phyloP scores from a whole-genome alignment of 1,284 basidiomycete species.

The Melanopsichium pennsylvanicum region DNA sequence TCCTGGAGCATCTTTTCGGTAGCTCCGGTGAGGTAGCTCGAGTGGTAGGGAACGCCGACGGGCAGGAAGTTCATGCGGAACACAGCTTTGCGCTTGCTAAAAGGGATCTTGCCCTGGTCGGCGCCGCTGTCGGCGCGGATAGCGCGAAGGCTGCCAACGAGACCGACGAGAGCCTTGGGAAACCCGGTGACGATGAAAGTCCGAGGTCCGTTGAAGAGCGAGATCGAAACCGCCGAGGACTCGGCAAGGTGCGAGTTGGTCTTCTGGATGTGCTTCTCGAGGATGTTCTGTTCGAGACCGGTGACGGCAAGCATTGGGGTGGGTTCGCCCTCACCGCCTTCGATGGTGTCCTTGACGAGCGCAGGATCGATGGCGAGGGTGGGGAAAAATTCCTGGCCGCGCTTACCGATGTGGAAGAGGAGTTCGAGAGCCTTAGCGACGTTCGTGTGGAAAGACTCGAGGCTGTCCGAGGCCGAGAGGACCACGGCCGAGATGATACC shows the following conservation, averaged over 20 bases:
- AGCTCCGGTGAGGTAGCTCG: conserved; percentile 79
- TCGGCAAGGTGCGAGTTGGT: conserved; percentile 84
- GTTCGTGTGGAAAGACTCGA: conserved; percentile 79
- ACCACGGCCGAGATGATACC: conserved; percentile 91
- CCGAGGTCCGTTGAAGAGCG: conserved; percentile 88
- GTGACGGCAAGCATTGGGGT: conserved; percentile 92
- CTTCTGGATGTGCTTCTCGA: conserved; percentile 82
- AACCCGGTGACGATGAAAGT: conserved; percentile 94
- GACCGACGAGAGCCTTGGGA: conserved; percentile 88
- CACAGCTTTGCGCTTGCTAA: conserved; percentile 91
- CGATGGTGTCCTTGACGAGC: conserved; percentile 84
- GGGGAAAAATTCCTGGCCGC: conserved; percentile 95
- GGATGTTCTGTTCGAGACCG: conserved; percentile 75
- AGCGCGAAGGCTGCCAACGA: conserved; percentile 88
- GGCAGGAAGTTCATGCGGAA: conserved; percentile 93
- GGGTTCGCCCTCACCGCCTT: conserved; percentile 90
- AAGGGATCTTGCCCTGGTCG: conserved; percentile 92
- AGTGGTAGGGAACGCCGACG: conserved; percentile 95
- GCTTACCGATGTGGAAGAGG: conserved; percentile 91
- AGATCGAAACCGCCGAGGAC: conserved; percentile 82
- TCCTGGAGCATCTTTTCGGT: conserved; percentile 77
- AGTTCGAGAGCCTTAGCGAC: conserved; percentile 84
- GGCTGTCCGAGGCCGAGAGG: conserved; percentile 79
- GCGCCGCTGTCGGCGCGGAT: conserved; percentile 83
- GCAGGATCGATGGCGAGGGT: conserved; percentile 85